A percentile compares a stretch with the other conserved stretches of the same genome.
Conservation (phyloP, 1,284 basidiomycete species). For the Laetiporus sulphureus region DNA sequence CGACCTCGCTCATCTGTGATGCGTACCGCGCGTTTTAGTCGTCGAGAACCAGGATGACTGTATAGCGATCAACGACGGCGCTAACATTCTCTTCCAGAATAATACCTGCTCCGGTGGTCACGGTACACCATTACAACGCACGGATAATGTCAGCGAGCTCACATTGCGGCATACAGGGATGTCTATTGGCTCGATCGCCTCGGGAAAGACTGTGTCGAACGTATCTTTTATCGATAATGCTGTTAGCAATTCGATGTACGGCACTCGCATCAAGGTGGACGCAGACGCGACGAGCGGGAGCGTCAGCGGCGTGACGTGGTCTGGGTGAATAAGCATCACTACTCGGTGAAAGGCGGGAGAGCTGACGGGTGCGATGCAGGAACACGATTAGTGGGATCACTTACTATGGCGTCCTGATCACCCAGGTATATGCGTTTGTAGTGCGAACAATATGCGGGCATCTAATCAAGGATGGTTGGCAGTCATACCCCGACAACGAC, state of each 20-base stretch:
- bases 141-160: neutral
- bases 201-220: constrained; percentile 37
- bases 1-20: neutral
- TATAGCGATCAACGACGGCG: constrained; percentile 51
- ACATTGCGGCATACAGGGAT: constrained; percentile 20
- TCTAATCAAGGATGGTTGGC: too few species aligned
- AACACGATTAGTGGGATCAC: constrained; percentile 22
- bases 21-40: neutral
- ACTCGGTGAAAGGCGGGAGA: neutral
- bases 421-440: constrained; percentile 24
- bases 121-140: too few species aligned
- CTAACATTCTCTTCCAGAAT: constrained; percentile 45
- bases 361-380: neutral
- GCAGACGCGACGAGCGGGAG: constrained; percentile 26
- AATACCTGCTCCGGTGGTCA: constrained; percentile 53
- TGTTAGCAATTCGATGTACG: constrained; percentile 20
- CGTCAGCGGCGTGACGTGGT: constrained; percentile 32
- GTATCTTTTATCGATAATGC: constrained; percentile 43
- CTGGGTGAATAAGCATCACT: constrained; percentile 9
- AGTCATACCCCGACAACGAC: constrained; percentile 32
- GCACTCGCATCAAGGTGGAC: constrained; percentile 33
- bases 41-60: constrained; percentile 48
- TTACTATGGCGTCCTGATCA: constrained; percentile 33
- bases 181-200: constrained; percentile 37
- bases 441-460: neutral